Evolutionary conservation across 805 yeast species (phyloP).

Genomic region (Yarrowia deformans): DNA sequence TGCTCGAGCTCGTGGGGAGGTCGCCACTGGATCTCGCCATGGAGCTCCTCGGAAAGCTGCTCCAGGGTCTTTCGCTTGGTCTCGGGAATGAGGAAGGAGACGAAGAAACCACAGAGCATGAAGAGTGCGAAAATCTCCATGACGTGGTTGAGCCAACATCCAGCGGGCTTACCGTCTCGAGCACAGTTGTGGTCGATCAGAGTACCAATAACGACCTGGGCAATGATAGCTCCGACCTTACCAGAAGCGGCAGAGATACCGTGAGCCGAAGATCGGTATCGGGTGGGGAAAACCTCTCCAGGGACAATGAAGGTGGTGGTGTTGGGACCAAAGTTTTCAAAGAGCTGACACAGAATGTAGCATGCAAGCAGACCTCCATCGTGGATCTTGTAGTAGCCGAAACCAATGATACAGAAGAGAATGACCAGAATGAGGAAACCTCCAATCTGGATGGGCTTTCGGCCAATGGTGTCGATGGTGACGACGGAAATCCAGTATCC

Average conservation of each 20-base stretch:
- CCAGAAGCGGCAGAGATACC: constrained; percentile 72
- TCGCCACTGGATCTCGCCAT: constrained; percentile 62
- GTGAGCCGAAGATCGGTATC: constrained; percentile 71
- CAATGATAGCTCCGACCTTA: constrained; percentile 69
- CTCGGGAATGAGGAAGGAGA: constrained; percentile 79
- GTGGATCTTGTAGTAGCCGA: constrained; percentile 55
- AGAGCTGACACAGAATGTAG: constrained; percentile 67
- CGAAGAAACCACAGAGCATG: constrained; percentile 79
- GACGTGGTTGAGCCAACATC: constrained; percentile 87
- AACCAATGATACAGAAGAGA: constrained; percentile 64
- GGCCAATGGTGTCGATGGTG: constrained; percentile 63
- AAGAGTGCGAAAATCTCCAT: constrained; percentile 93
- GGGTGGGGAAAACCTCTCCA: constrained; percentile 71
- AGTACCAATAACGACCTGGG: constrained; percentile 62
- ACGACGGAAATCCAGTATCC: constrained; percentile 68
- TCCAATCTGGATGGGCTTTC: constrained; percentile 63
- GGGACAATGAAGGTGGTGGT: constrained; percentile 68
- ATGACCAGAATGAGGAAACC: constrained; percentile 65
- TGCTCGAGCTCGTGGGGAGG: constrained; percentile 21
- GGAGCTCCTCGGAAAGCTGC: constrained; percentile 79
- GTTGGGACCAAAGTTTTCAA: constrained; percentile 73
- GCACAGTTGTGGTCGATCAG: constrained; percentile 81
- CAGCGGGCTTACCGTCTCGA: constrained; percentile 56
- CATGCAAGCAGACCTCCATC: constrained; percentile 56
- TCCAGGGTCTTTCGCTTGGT: constrained; percentile 91